Evolutionary conservation across 108 stramenopile species (phyloP), one percentile per base, ranked within the genome.

Genomic region (Asterionellopsis glacialis): DNA sequence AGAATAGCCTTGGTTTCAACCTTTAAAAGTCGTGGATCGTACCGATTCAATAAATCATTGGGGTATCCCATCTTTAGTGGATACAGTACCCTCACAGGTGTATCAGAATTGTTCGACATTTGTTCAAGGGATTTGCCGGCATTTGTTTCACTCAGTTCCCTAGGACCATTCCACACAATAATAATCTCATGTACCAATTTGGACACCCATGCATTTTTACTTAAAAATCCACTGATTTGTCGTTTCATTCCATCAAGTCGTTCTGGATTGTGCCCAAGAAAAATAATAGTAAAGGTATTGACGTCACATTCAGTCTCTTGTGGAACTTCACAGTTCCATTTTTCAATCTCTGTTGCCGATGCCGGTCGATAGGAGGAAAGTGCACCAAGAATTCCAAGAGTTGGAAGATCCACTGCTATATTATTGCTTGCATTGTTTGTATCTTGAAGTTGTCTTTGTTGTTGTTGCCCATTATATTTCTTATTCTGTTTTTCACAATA

Each of bases 11-110:
- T 87, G 45, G 86, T 84, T 51, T 72, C 72, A 9, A 85, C 75
- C n/a, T 76, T 39, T 7, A 33, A 33, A 10, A 94, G 52, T 0
- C 71, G 57, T 13, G 93, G 93, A 76, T 91, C 87, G 63, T 94
- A 94, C 25, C 93, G 79, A 76, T 94, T 94, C 55, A 94, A 71
- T 25, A 94, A 59, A 70, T 88, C 87, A 51, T 90, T 94, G 7
- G 73, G 57, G 19, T 88, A 76, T 16, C 85, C 85, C 39, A 82
- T 66, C 53, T 87, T 73, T 11, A 90, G 65, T 2, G 92, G 84
- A 73, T 84, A 94, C 49, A 87, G 86, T 41, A 94, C 82, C 10
- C 92, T 80, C 18, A 94, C 50, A 18, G 73, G 70, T 57, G 74
- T 70, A 47, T 54, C 43, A 16, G 69, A n/a, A 71, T 81, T 60